Percentiles rank a stretch among this genome's conserved stretches.
Evolutionary conservation across 2,329 filamentous ascomycete species (phyloP).

Genomic region (Xylariaceae sp.): DNA sequence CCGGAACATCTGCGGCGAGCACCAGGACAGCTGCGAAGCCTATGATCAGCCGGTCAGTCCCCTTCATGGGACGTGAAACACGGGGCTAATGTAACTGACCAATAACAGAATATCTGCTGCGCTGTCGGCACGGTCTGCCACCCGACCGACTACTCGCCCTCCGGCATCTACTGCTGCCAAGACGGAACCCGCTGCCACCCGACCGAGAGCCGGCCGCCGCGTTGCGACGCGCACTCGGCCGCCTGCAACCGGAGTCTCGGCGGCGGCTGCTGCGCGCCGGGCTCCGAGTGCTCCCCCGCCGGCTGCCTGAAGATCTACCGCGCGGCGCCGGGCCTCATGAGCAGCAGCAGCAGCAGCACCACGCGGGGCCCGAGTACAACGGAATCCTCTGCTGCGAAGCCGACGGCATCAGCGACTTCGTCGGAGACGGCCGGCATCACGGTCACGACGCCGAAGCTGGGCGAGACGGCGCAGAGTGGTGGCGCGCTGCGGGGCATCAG

Average conservation of each 20-base stretch:
- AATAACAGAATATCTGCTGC: slow-evolving; percentile 32
- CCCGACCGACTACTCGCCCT: slow-evolving; percentile 22
- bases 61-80: not conserved
- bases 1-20: slow-evolving; percentile 6
- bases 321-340: slow-evolving; percentile 12
- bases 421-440: slow-evolving; percentile 6
- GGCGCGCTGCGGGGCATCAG: slow-evolving; percentile 2
- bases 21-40: slow-evolving; percentile 19
- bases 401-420: not conserved
- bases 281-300: slow-evolving; percentile 15
- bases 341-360: slow-evolving; percentile 2
- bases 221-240: slow-evolving; percentile 9
- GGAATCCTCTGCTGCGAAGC: not conserved
- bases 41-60: slow-evolving; percentile 18
- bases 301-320: slow-evolving; percentile 25
- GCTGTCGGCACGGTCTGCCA: slow-evolving; percentile 22
- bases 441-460: slow-evolving; percentile 17
- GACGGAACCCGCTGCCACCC: slow-evolving; percentile 3
- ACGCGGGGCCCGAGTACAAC: not conserved
- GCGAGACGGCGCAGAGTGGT: slow-evolving; percentile 17
- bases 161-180: slow-evolving; percentile 28
- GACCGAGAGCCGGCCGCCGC: slow-evolving; percentile 7
- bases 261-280: slow-evolving; percentile 26
- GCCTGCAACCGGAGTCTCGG: slow-evolving; percentile 20
- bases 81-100: not conserved